A percentile compares a stretch with the other conserved stretches of the same genome.
These are phyloP conservation scores for Tylopilus sp. DNA, from an alignment of 768 basidiomycete genomes.

Conservation along the genomic window DNA sequence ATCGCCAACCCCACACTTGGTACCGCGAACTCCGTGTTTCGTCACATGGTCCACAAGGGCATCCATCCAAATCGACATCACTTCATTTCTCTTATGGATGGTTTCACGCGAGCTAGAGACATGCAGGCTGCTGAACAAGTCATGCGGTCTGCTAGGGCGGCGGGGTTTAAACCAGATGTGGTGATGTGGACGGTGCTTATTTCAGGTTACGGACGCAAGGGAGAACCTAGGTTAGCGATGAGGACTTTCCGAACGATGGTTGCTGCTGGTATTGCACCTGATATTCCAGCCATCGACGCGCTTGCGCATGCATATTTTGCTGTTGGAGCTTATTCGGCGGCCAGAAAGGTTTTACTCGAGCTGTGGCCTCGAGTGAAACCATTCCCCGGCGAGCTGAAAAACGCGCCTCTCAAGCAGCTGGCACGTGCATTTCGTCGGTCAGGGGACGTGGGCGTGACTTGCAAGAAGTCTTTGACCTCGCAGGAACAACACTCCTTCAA, in stretches of 20 bases:
- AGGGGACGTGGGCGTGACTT: constrained; percentile 9
- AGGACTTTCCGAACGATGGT: constrained; percentile 63
- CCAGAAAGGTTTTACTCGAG: constrained; percentile 51
- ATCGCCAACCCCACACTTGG: constrained; percentile 48
- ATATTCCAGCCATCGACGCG: constrained; percentile 69
- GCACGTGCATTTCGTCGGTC: constrained; percentile 41
- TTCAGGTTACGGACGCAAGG: constrained; percentile 61
- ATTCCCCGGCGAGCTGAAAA: constrained; percentile 49
- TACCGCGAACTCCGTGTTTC: constrained; percentile 52
- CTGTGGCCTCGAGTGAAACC: constrained; percentile 66
- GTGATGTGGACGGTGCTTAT: constrained; percentile 80
- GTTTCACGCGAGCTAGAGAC: constrained; percentile 61
- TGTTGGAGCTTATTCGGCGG: constrained; percentile 47
- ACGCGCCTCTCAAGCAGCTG: constrained; percentile 45
- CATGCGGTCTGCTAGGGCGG: constrained; percentile 48
- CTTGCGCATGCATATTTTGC: constrained; percentile 65
- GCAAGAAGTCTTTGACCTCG: constrained; percentile 27
- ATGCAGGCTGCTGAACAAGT: constrained; percentile 51
- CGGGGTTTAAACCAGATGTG: constrained; percentile 54
- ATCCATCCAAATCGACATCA: constrained; percentile 72
- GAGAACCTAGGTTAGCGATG: constrained; percentile 51
- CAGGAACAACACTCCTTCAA: constrained; percentile 36
- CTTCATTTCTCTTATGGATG: constrained; percentile 72
- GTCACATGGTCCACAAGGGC: constrained; percentile 60
- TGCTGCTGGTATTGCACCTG: constrained; percentile 57